These are phyloP conservation scores for Blastobotrys apis DNA, from an alignment of 1,139 yeast species.

Conservation along the genomic window DNA sequence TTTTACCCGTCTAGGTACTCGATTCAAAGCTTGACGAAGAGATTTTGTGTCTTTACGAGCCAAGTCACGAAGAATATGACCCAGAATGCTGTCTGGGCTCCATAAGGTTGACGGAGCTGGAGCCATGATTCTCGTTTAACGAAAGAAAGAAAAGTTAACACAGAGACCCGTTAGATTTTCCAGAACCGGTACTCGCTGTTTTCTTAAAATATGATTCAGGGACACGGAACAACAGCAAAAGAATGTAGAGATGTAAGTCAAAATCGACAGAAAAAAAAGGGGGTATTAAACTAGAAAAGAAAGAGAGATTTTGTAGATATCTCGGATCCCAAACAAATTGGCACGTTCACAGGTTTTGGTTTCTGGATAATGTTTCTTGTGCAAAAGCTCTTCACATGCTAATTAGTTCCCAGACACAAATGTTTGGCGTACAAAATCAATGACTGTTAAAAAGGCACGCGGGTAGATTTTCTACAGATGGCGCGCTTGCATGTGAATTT, in stretches of 20 bases:
- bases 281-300: not conserved
- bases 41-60: slow-evolving; percentile 16
- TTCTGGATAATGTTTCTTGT: no score
- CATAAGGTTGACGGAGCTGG: slow-evolving; percentile 15
- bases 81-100: slow-evolving; percentile 14
- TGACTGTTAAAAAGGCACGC: no score
- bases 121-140: slow-evolving; percentile 8
- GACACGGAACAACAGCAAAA: not conserved
- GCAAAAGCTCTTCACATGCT: no score
- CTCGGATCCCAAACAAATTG: not conserved
- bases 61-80: slow-evolving; percentile 14
- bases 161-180: no score
- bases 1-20: slow-evolving; percentile 12
- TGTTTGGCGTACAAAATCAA: no score
- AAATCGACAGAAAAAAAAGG: not conserved
- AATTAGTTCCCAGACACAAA: no score
- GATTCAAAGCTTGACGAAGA: slow-evolving; percentile 9
- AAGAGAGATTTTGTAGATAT: not conserved
- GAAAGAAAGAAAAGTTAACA: not conserved
- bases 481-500: no score
- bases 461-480: no score
- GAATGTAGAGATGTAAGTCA: not conserved
- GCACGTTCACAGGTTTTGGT: no score
- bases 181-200: not conserved
- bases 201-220: no score